Base-by-base conservation (phyloP, 1,284 basidiomycete genomes). In the Sporisorium iseilematis-ciliati region DNA sequence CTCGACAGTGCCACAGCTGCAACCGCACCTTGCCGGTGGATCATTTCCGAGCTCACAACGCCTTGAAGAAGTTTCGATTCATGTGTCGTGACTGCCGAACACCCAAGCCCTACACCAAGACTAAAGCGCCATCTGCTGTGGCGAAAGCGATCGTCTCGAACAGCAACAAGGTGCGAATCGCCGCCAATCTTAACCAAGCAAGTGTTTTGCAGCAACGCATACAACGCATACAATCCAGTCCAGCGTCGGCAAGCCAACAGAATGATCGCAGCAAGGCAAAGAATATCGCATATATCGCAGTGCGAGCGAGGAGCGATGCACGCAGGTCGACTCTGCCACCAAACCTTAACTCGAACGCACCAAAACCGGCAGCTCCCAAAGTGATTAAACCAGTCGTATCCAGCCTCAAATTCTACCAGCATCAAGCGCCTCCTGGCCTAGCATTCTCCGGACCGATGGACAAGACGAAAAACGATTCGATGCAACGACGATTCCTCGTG, bases 401-500 rank as follows among this genome's bases (percentile, higher is more conserved):
- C 12, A 20, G 20, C 10, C 3, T 29, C 12, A 53, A 53, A n/a
- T 18, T 23, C 7, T 60, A 60, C 29, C 33, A 41, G 20, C 57
- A 60, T 42, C 18, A 8, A 16, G 29, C 57, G 31, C 57, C 56
- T 3, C 42, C 53, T 2, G 35, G 43, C 3, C 46, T 55, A 8
- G 26, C 53, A 10, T 55, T 62, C 52, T 62, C 60, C 18, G 53
- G 60, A 6, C 52, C 52, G 0, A 49, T 50, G 38, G 53, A 62
- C 45, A 18, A 33, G 2, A 49, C 60, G 0, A 49, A 55, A 40
- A 49, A 18, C 18, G n/a, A 50, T 10, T 52, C 55, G 23, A 41
- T 23, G 7, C 54, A 56, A 35, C 61, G 61, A 25, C 61, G 61
- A 4, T 64, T 64, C 23, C 31, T 64, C 21, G 54, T 57, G 2